These are phyloP conservation scores for Aspergillus cristatus DNA, from an alignment of 495 filamentous ascomycete species.

Conservation along the genomic window DNA sequence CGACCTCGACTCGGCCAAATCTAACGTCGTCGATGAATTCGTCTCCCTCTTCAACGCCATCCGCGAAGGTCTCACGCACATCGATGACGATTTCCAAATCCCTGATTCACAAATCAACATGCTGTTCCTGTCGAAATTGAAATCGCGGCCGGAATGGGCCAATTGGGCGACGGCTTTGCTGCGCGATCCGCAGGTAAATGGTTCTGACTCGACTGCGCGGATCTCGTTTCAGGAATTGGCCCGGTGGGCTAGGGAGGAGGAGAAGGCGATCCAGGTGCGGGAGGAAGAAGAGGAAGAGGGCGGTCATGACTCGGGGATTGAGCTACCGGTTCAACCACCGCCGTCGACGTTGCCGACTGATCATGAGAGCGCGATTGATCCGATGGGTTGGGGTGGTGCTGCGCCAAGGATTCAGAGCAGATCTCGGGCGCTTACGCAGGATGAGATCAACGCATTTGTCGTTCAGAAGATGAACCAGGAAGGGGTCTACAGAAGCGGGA, in stretches of 20 bases:
- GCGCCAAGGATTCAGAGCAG: too few species aligned
- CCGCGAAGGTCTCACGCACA: constrained; percentile 19
- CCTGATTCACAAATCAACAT: constrained; percentile 22
- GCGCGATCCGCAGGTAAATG: constrained; percentile 14
- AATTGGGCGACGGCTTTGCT: constrained; percentile 19
- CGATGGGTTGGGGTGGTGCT: too few species aligned
- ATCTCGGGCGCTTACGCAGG: constrained; percentile 9
- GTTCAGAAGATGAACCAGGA: constrained; percentile 15
- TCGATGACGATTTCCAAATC: constrained; percentile 18
- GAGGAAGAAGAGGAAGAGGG: background rate
- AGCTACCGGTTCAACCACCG: too few species aligned
- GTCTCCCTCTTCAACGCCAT: constrained; percentile 20
- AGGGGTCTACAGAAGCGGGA: constrained; percentile 1
- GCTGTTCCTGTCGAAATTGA: constrained; percentile 20
- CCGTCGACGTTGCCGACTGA: background rate
- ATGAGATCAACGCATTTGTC: constrained; percentile 22
- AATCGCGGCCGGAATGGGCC: constrained; percentile 18
- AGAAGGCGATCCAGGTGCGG: constrained; percentile 4
- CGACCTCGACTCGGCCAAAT: constrained; percentile 18
- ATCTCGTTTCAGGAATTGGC: constrained; percentile 18
- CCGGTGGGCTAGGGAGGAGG: constrained; percentile 15
- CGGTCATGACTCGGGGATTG: background rate
- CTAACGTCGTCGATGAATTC: constrained; percentile 18
- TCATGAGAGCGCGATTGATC: background rate
- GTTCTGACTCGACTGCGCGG: constrained; percentile 7